phyloP scores from a whole-genome alignment of 2,329 filamentous ascomycete genomes.

The Zasmidium cellare region DNA sequence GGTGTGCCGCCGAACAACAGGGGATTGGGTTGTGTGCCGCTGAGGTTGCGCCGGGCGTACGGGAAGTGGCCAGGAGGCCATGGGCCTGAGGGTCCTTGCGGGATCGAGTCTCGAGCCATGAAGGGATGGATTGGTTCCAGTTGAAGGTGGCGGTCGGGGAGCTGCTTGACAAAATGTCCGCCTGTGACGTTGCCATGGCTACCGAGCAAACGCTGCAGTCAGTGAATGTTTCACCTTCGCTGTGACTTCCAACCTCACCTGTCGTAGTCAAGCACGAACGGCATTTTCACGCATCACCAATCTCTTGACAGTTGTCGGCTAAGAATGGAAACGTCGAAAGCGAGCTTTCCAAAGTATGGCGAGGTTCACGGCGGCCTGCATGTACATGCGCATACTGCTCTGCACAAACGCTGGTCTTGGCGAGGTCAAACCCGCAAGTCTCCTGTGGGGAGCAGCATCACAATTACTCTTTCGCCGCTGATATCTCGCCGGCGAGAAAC shows the following conservation, averaged over 20 bases:
- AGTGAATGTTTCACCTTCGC: background rate
- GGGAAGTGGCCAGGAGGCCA: background rate
- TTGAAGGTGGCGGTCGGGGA: constrained; percentile 7
- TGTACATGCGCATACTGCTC: constrained; percentile 8
- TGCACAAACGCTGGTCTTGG: constrained; percentile 16
- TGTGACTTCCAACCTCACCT: constrained; percentile 7
- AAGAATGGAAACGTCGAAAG: too few species aligned
- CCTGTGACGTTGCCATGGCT: constrained; percentile 21
- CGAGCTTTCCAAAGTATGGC: background rate
- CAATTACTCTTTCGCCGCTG: background rate
- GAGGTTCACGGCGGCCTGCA: background rate
- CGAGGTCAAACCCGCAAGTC: background rate
- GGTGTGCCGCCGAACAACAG: background rate
- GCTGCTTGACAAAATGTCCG: constrained; percentile 16
- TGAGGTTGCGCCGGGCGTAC: background rate
- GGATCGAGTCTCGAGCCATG: background rate
- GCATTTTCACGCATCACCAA: constrained; percentile 9
- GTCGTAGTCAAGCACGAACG: constrained; percentile 20
- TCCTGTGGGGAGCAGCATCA: background rate
- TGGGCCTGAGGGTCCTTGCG: background rate
- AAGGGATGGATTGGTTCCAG: background rate
- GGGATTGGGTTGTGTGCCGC: background rate
- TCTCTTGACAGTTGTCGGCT: too few species aligned
- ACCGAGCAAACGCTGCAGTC: background rate
- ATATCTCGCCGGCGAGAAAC: constrained; percentile 14